Evolutionary conservation across 805 yeast species (phyloP).

Genomic region (Kregervanrija fluxuum): DNA sequence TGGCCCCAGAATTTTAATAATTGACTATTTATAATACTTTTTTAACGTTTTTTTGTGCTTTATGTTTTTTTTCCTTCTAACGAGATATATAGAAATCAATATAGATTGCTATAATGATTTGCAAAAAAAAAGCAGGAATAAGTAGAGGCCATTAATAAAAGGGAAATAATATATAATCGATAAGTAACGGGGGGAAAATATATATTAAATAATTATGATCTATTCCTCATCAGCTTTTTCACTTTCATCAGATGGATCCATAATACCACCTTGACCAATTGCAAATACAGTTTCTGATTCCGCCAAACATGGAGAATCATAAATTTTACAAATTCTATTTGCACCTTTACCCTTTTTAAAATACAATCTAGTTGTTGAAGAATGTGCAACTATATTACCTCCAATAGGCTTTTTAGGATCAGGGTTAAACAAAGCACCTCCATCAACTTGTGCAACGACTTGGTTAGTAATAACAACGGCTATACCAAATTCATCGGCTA

Average conservation of each 20-base stretch:
- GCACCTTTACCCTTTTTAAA: conserved; percentile 89
- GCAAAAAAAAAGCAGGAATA: neutral
- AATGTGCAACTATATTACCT: conserved; percentile 95
- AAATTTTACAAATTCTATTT: conserved; percentile 88
- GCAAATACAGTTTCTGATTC: conserved; percentile 95
- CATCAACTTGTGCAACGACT: conserved; percentile 96
- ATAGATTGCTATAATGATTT: neutral
- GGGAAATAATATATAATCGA: neutral
- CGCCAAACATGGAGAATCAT: conserved; percentile 94
- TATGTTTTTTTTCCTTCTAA: neutral
- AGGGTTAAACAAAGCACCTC: conserved; percentile 80
- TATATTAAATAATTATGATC: neutral
- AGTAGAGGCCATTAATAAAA: neutral
- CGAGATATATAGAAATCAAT: neutral
- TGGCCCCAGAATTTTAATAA: conserved; percentile 51
- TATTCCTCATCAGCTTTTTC: conserved; percentile 48
- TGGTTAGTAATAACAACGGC: conserved; percentile 95
- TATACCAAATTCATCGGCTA: conserved; percentile 96
- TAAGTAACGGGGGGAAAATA: neutral
- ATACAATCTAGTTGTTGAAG: conserved; percentile 88
- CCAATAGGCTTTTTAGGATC: conserved; percentile 99
- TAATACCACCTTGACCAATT: conserved; percentile 93
- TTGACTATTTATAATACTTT: neutral
- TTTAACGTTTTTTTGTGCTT: neutral
- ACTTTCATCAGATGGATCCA: conserved; percentile 65